These are phyloP conservation scores for Fomitiporia mediterranea DNA, from an alignment of 1,284 basidiomycete species.

Conservation along the genomic window DNA sequence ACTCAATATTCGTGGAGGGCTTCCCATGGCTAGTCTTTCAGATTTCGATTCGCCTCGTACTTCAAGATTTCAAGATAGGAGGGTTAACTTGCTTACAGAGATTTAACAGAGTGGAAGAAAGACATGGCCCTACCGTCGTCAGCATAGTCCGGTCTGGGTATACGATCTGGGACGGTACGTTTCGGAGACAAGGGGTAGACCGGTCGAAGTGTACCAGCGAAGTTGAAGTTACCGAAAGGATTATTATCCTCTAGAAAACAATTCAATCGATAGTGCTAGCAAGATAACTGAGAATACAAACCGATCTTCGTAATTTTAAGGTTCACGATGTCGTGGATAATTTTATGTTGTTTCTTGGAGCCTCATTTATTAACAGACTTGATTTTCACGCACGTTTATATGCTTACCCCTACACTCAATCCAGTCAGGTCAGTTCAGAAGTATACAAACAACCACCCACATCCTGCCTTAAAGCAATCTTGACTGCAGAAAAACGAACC, in stretches of 20 bases:
- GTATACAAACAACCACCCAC: slow-evolving; percentile 49
- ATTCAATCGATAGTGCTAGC: slow-evolving; percentile 2
- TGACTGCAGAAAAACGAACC: slow-evolving; percentile 84
- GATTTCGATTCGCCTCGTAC: slow-evolving; percentile 54
- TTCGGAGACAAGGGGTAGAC: slow-evolving; percentile 71
- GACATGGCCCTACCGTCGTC: slow-evolving; percentile 51
- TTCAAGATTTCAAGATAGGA: slow-evolving; percentile 17
- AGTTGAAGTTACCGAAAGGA: slow-evolving; percentile 64
- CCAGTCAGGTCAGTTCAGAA: no score
- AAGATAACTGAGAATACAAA: background rate
- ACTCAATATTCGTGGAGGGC: slow-evolving; percentile 60
- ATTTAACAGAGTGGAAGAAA: slow-evolving; percentile 27
- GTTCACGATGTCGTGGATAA: slow-evolving; percentile 62
- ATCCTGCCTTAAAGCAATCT: slow-evolving; percentile 81
- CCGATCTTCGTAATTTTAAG: slow-evolving; percentile 29
- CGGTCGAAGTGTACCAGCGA: slow-evolving; percentile 69
- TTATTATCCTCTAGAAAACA: slow-evolving; percentile 56
- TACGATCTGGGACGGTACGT: slow-evolving; percentile 68
- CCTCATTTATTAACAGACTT: no score
- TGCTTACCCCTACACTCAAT: no score
- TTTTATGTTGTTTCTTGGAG: slow-evolving; percentile 81
- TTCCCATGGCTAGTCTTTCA: slow-evolving; percentile 55
- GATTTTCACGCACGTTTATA: no score
- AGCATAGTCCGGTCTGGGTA: slow-evolving; percentile 78
- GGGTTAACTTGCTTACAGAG: slow-evolving; percentile 29